phyloP scores from a whole-genome alignment of 2,329 filamentous ascomycete genomes.

The Drechmeria coniospora region DNA sequence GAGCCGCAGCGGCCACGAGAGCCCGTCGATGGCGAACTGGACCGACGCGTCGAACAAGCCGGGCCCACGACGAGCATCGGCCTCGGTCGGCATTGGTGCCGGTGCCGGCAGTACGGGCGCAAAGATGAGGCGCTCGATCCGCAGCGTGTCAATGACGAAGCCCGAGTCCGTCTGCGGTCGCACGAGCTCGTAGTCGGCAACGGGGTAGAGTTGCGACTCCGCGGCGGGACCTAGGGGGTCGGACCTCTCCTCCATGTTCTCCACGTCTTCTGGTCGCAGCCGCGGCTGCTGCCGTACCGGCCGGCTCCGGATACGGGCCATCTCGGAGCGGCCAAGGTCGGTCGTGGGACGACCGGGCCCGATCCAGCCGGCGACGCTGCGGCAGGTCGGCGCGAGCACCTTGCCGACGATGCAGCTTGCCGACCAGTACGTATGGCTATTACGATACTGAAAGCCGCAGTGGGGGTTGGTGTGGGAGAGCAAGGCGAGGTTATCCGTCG shows the following conservation, averaged over 20 bases:
- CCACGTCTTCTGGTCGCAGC: constrained; percentile 43
- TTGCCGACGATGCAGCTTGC: constrained; percentile 58
- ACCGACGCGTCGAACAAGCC: constrained; percentile 41
- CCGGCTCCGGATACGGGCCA: constrained; percentile 50
- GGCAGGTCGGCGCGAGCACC: constrained; percentile 57
- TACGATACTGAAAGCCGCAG: constrained; percentile 62
- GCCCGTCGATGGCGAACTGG: constrained; percentile 47
- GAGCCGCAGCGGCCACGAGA: constrained; percentile 47
- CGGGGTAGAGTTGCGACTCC: constrained; percentile 45
- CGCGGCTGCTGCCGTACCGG: constrained; percentile 30
- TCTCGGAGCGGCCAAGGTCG: constrained; percentile 53
- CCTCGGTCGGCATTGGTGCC: constrained; percentile 5
- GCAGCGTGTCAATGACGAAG: constrained; percentile 47
- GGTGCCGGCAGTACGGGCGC: constrained; percentile 23
- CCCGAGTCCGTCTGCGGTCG: constrained; percentile 36
- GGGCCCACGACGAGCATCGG: background rate
- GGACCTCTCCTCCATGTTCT: constrained; percentile 50
- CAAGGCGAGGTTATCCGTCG: constrained; percentile 47
- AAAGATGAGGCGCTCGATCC: constrained; percentile 53
- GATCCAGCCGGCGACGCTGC: constrained; percentile 57
- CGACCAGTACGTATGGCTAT: constrained; percentile 63
- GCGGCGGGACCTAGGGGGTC: constrained; percentile 52
- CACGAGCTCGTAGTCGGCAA: constrained; percentile 51
- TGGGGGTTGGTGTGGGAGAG: constrained; percentile 53
- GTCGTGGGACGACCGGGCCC: constrained; percentile 54